phyloP scores from a whole-genome alignment of 176 grass and related monocot species.

The Rhynchospora breviuscula region DNA sequence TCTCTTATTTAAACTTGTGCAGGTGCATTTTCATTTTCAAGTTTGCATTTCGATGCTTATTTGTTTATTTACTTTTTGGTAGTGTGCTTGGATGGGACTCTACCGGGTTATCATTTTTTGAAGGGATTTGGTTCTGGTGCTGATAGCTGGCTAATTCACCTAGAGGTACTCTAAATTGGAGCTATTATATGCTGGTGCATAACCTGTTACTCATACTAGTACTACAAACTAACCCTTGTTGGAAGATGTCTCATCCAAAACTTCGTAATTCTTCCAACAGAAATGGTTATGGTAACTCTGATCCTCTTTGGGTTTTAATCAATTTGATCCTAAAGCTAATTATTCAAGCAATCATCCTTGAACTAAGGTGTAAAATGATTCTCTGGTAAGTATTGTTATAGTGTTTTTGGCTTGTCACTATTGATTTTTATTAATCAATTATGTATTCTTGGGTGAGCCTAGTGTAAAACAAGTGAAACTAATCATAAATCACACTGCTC shows the following conservation, averaged over 20 bases:
- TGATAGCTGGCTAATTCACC: constrained; percentile 53
- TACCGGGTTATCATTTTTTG: constrained; percentile 63
- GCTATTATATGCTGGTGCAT: not conserved
- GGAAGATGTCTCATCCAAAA: not conserved
- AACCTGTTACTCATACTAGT: not conserved
- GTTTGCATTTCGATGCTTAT: not conserved
- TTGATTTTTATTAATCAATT: not conserved
- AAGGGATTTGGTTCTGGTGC: constrained; percentile 62
- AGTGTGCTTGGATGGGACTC: constrained; percentile 83
- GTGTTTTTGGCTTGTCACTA: not conserved
- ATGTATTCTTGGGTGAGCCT: not conserved
- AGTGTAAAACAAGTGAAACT: not conserved
- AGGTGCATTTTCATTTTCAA: not conserved
- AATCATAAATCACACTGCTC: not conserved
- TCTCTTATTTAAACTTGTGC: not conserved
- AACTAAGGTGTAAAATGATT: not conserved
- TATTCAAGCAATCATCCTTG: not conserved
- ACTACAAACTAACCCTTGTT: not conserved
- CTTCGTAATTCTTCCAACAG: not conserved
- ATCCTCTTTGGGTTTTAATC: not conserved
- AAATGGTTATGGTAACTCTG: not conserved
- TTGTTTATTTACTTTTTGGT: not conserved
- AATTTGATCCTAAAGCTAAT: not conserved
- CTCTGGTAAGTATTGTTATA: not conserved
- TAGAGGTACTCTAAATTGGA: constrained; percentile 38